Evolutionary conservation across 129 eudicot genomes (phyloP).

Genomic region (Pulicaria dysenterica): DNA sequence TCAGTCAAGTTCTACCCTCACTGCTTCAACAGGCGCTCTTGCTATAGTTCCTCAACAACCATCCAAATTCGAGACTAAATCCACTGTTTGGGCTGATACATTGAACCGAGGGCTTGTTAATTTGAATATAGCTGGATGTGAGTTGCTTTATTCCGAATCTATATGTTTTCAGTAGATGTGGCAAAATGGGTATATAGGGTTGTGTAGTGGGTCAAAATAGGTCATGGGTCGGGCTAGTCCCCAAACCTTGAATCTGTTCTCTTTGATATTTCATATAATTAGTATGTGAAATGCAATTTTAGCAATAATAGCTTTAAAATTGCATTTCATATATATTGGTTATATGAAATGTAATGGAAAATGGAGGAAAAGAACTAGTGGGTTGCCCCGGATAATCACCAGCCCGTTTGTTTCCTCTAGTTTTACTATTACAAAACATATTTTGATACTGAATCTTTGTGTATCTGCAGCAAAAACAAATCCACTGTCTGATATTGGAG

Average conservation of each 20-base stretch:
- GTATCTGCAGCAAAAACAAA: slow-evolving; percentile 81
- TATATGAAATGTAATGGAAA: no score
- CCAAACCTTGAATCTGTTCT: no score
- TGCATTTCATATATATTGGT: no score
- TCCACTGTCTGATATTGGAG: slow-evolving; percentile 82
- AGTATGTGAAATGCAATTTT: no score
- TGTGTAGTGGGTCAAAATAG: neutral
- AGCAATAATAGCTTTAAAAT: no score
- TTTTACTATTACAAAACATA: neutral
- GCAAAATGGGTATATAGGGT: neutral
- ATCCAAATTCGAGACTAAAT: slow-evolving; percentile 84
- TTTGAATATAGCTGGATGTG: slow-evolving; percentile 92
- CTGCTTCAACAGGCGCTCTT: slow-evolving; percentile 54
- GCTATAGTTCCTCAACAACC: slow-evolving; percentile 65
- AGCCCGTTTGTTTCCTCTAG: neutral
- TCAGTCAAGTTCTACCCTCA: slow-evolving; percentile 35
- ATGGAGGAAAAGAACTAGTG: no score
- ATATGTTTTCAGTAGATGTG: neutral
- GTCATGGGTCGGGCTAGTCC: no score
- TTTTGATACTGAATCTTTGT: neutral
- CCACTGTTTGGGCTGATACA: slow-evolving; percentile 97
- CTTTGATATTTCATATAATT: no score
- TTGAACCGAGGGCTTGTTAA: slow-evolving; percentile 94
- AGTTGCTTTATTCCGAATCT: slow-evolving; percentile 33
- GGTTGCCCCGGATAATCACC: no score